Base-by-base conservation (phyloP, 1,284 basidiomycete genomes). In the Macrocystidia cucumis region DNA sequence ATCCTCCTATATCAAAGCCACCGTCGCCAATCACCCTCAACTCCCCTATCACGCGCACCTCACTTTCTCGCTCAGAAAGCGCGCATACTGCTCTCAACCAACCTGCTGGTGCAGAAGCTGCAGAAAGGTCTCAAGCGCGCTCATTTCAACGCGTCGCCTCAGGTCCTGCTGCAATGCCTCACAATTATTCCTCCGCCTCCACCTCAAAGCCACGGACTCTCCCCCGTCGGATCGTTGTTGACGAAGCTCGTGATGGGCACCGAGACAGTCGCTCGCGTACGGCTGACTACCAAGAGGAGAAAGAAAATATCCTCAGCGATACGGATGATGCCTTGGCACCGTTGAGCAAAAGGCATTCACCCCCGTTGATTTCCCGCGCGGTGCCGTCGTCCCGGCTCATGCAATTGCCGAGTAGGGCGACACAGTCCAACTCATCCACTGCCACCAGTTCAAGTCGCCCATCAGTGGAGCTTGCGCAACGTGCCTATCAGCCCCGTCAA, bases 1-100 rank as follows among this genome's bases (percentile, higher is more conserved):
- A 56, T 17, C 48, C 56, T 22, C 59, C 47, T 42, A 44, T 43
- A 12, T 42, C 14, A 18, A 30, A 30, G 17, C 29, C 29, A 12
- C 54, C 39, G 27, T 60, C 51, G 3, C 55, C 57, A 21, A 51
- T 51, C 23, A 44, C 58, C 2, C 52, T 59, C 18, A 49, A 55
- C 37, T 62, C 66, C 16, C 67, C 67, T 7, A 42, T 55, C 11
- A 48, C 61, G 37, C 65, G 74, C 29, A 55, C 62, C 25, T 72
- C 78, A 1, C 63, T 84, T 12, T 72, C 79, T 4, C 72, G 76
- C 18, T 80, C 81, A 29, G 79, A 84, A 50, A 81, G 74, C 46
- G 65, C 69, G 17, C 66, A 64, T 46, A 48, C 67, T 23, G 47
- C 59, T 9, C 50, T 63, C 17, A 47, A 42, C 22, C 39, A 52